Evolutionary conservation across 2,329 filamentous ascomycete species (phyloP).

Genomic region (Dryadomyces quercivorus): DNA sequence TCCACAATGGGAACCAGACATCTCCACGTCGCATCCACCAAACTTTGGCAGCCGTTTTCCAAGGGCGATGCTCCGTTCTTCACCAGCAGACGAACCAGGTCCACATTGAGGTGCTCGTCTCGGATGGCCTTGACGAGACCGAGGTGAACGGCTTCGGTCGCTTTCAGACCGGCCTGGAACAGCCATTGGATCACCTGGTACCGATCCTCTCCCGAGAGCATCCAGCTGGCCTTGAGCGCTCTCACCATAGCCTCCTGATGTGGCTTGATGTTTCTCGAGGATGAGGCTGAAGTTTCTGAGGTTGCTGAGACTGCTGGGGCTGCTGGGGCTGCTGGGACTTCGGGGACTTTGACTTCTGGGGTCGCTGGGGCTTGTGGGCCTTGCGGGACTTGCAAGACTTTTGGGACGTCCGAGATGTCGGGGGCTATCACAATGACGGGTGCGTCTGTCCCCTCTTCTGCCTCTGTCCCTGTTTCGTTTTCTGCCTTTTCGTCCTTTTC

Average conservation of each 20-base stretch:
- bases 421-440: too few species aligned
- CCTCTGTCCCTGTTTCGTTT: not conserved
- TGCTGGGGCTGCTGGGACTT: constrained; percentile 11
- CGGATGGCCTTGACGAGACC: constrained; percentile 39
- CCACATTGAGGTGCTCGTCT: constrained; percentile 33
- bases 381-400: too few species aligned
- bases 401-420: constrained; percentile 11
- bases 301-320: not conserved
- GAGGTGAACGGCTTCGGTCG: constrained; percentile 36
- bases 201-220: constrained; percentile 33
- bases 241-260: constrained; percentile 33
- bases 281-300: constrained; percentile 12
- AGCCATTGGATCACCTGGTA: constrained; percentile 36
- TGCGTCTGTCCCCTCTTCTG: constrained; percentile 13
- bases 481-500: not conserved
- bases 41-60: constrained; percentile 36
- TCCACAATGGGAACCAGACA: constrained; percentile 26
- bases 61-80: constrained; percentile 38
- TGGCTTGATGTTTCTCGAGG: constrained; percentile 14
- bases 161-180: constrained; percentile 36
- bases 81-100: constrained; percentile 34
- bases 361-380: constrained; percentile 12
- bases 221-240: constrained; percentile 42
- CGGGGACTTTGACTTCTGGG: constrained; percentile 12
- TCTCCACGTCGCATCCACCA: constrained; percentile 35